These are phyloP conservation scores for Trifolium repens DNA, from an alignment of 306 rosid genomes.

Conservation along the genomic window DNA sequence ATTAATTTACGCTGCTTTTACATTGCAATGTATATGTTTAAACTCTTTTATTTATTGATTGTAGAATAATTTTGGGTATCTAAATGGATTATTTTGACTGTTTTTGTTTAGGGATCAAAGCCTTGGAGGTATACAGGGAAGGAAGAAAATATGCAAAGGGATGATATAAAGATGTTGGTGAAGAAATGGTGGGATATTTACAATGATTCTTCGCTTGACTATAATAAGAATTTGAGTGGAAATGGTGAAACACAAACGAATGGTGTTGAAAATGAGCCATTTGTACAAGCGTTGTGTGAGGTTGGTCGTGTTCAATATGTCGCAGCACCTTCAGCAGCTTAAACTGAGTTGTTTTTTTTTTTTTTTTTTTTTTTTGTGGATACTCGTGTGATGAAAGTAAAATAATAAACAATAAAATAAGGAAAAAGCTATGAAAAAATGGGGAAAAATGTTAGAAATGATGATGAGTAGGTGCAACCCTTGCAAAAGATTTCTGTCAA, in stretches of 20 bases:
- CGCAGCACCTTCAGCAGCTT: conserved; percentile 81
- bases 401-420: neutral
- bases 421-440: neutral
- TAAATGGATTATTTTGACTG: neutral
- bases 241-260: neutral
- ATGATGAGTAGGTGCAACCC: neutral
- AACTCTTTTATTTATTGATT: no score
- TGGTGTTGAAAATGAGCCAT: conserved; percentile 48
- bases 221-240: conserved; percentile 32
- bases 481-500: neutral
- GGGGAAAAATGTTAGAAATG: neutral
- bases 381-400: neutral
- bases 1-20: no score
- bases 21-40: no score
- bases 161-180: conserved; percentile 73
- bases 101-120: conserved; percentile 67
- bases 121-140: conserved; percentile 87
- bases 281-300: conserved; percentile 55
- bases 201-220: conserved; percentile 62
- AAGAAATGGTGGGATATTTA: conserved; percentile 80
- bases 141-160: conserved; percentile 85
- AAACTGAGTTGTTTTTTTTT: conserved; percentile 2
- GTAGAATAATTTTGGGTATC: no score
- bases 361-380: neutral
- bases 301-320: conserved; percentile 57